These are phyloP conservation scores for Boletus pseudopeckii DNA, from an alignment of 768 basidiomycete species.

Conservation along the genomic window DNA sequence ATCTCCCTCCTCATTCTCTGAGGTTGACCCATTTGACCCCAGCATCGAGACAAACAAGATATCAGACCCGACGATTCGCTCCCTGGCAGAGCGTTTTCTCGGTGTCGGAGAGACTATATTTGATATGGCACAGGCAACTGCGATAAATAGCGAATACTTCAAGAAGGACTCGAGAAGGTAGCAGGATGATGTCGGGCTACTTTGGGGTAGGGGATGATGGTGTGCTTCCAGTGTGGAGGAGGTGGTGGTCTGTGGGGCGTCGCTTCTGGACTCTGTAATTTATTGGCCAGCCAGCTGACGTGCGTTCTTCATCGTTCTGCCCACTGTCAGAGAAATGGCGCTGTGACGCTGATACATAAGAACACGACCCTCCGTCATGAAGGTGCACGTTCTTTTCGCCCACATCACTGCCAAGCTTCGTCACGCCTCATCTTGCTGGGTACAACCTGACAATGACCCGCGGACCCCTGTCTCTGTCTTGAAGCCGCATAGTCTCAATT, in stretches of 20 bases:
- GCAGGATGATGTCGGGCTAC: not conserved
- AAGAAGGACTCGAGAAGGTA: slow-evolving; percentile 48
- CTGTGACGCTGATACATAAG: slow-evolving; percentile 1
- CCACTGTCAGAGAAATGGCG: slow-evolving; percentile 7
- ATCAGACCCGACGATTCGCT: slow-evolving; percentile 72
- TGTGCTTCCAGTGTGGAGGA: slow-evolving; percentile 9
- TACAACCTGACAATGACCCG: too few species aligned
- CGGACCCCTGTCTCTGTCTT: not conserved
- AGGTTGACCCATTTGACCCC: slow-evolving; percentile 1
- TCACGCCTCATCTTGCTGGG: not conserved
- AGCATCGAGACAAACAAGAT: slow-evolving; percentile 70
- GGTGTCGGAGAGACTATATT: slow-evolving; percentile 87
- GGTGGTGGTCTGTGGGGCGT: slow-evolving; percentile 9
- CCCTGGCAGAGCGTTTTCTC: slow-evolving; percentile 77
- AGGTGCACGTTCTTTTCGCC: slow-evolving; percentile 1
- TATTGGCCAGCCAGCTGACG: slow-evolving; percentile 22
- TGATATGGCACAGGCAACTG: slow-evolving; percentile 77
- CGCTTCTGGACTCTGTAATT: slow-evolving; percentile 27
- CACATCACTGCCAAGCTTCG: not conserved
- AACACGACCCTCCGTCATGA: slow-evolving; percentile 9
- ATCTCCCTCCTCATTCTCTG: not conserved
- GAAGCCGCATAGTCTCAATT: not conserved
- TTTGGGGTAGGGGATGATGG: not conserved
- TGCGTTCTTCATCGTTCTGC: slow-evolving; percentile 23
- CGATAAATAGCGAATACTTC: slow-evolving; percentile 86